These are phyloP conservation scores for Pseudogymnoascus sp. DNA, from an alignment of 2,329 filamentous ascomycete species.

Conservation along the genomic window DNA sequence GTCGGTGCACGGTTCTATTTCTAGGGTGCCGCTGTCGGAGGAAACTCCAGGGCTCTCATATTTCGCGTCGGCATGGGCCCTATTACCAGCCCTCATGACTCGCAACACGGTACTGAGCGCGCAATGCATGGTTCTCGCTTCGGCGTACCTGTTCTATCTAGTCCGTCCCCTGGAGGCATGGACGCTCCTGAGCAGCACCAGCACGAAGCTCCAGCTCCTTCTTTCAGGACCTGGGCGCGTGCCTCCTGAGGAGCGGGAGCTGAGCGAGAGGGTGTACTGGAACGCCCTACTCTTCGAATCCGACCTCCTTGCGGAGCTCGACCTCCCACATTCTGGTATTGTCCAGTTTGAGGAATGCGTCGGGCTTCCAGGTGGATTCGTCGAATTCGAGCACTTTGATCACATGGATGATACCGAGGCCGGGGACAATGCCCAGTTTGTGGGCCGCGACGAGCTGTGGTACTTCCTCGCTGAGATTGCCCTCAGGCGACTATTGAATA, in stretches of 20 bases:
- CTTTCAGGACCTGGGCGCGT: slow-evolving; percentile 66
- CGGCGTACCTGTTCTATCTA: slow-evolving; percentile 75
- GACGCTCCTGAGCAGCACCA: slow-evolving; percentile 70
- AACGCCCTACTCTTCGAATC: slow-evolving; percentile 74
- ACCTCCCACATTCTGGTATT: slow-evolving; percentile 74
- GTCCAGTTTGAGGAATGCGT: slow-evolving; percentile 76
- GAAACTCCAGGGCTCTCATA: slow-evolving; percentile 70
- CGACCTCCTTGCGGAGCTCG: slow-evolving; percentile 69
- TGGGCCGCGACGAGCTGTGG: slow-evolving; percentile 71
- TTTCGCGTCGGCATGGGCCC: slow-evolving; percentile 71
- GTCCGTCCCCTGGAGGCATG: slow-evolving; percentile 77
- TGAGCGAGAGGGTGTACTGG: slow-evolving; percentile 76
- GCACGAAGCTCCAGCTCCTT: slow-evolving; percentile 72
- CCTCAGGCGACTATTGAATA: slow-evolving; percentile 65
- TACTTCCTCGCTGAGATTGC: slow-evolving; percentile 82
- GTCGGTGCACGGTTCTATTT: slow-evolving; percentile 67
- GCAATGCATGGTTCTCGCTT: slow-evolving; percentile 72
- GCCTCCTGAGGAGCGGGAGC: slow-evolving; percentile 60
- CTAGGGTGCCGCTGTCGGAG: slow-evolving; percentile 57
- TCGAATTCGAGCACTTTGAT: slow-evolving; percentile 36
- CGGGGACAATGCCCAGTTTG: slow-evolving; percentile 34
- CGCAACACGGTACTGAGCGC: slow-evolving; percentile 69
- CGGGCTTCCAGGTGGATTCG: slow-evolving; percentile 69
- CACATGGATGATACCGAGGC: slow-evolving; percentile 45
- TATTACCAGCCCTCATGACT: slow-evolving; percentile 72